Percentiles rank a stretch among this genome's conserved stretches.
Evolutionary conservation across 2,329 filamentous ascomycete genomes (phyloP).

Genomic region (Phaeosphaeriaceae sp.): DNA sequence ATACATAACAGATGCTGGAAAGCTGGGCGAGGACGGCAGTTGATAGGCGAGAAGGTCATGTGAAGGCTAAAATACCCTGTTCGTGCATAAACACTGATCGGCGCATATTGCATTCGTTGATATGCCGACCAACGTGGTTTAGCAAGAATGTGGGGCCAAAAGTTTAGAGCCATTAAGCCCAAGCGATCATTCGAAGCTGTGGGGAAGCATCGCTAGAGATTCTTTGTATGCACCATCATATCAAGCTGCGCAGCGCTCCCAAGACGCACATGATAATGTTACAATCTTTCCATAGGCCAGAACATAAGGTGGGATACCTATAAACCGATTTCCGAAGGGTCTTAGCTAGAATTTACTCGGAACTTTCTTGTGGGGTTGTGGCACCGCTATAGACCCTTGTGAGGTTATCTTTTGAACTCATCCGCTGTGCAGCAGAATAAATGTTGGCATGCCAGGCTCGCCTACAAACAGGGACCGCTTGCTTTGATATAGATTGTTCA

Average conservation of each 20-base stretch:
- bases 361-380: constrained; percentile 1
- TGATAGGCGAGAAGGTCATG: constrained; percentile 12
- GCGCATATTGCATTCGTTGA: constrained; percentile 14
- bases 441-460: neutral
- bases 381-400: neutral
- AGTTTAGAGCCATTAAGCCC: neutral
- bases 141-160: constrained; percentile 16
- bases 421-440: neutral
- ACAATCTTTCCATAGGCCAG: too few species aligned
- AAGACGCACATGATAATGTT: neutral
- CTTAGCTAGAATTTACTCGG: neutral
- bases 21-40: constrained; percentile 18
- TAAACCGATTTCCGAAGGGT: too few species aligned
- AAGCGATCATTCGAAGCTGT: neutral
- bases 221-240: neutral
- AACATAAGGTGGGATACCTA: too few species aligned
- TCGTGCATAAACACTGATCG: constrained; percentile 11
- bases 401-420: neutral
- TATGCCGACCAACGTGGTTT: constrained; percentile 8
- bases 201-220: neutral
- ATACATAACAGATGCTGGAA: constrained; percentile 4
- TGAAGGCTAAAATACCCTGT: constrained; percentile 13
- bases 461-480: neutral
- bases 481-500: neutral
- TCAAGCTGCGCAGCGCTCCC: neutral